These are phyloP conservation scores for Vicia villosa DNA, from an alignment of 306 rosid genomes.

Conservation along the genomic window DNA sequence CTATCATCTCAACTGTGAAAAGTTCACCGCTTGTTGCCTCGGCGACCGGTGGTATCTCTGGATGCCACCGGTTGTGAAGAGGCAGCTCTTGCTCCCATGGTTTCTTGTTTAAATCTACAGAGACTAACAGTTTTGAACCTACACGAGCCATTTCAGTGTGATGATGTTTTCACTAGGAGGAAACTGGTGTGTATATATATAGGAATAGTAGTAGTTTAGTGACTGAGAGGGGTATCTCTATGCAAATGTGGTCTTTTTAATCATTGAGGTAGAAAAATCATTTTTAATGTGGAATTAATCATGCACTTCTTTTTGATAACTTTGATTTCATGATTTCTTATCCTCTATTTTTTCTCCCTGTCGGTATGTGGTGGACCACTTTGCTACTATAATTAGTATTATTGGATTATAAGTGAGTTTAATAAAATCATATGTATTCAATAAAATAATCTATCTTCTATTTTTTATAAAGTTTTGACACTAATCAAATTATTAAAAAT, in stretches of 20 bases:
- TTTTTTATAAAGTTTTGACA: too few relatives aligned
- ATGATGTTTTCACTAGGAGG: background rate
- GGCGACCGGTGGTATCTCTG: conserved; percentile 47
- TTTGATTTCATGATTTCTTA: background rate
- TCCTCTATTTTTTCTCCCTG: background rate
- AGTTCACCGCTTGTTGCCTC: conserved; percentile 40
- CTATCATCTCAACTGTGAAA: conserved; percentile 54
- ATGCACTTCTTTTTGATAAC: too few relatives aligned
- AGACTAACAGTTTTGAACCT: conserved; percentile 44
- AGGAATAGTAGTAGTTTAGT: background rate
- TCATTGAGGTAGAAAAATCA: background rate
- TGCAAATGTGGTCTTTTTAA: background rate
- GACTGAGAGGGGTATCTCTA: too few relatives aligned
- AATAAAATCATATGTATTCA: too few relatives aligned
- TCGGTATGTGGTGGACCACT: background rate
- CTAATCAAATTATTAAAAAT: too few relatives aligned
- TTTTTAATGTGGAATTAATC: too few relatives aligned
- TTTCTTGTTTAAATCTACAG: conserved; percentile 49
- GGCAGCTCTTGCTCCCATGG: conserved; percentile 52
- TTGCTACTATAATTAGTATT: background rate
- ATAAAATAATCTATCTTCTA: too few relatives aligned
- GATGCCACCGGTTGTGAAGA: conserved; percentile 61
- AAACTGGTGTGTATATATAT: background rate
- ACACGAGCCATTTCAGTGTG: conserved; percentile 29
- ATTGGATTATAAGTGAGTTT: too few relatives aligned